Evolutionary conservation across 2,329 filamentous ascomycete species (phyloP).

Genomic region (Diaporthe citriasiana): DNA sequence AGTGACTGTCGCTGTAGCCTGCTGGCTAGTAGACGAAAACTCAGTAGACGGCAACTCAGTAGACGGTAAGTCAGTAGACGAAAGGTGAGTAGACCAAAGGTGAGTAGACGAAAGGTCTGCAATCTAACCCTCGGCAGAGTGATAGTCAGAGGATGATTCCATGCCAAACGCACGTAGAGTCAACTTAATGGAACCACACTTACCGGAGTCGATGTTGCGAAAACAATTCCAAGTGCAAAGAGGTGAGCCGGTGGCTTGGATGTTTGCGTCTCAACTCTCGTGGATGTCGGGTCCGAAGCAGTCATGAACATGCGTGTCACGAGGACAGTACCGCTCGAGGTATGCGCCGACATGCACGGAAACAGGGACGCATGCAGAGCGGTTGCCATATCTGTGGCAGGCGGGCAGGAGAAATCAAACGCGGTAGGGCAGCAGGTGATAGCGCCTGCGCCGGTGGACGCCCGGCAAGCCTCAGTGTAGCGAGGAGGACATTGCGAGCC

Average conservation of each 20-base stretch:
- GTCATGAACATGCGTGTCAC: conserved; percentile 4
- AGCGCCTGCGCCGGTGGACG: not conserved
- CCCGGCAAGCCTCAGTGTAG: not conserved
- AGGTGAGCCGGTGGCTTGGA: not conserved
- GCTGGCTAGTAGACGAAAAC: not conserved
- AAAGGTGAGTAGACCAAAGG: not conserved
- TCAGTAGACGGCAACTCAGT: not conserved
- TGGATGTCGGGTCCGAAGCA: not conserved
- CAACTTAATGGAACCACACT: not conserved
- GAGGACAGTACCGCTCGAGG: not conserved
- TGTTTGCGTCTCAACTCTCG: not conserved
- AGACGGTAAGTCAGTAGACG: not conserved
- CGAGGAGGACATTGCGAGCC: not conserved
- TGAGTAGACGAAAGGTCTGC: not conserved
- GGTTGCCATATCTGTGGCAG: not conserved
- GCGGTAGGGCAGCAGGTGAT: not conserved
- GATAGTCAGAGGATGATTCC: not conserved
- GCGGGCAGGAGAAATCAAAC: not conserved
- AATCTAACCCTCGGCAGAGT: not conserved
- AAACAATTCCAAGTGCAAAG: not conserved
- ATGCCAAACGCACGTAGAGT: not conserved
- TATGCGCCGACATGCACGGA: not conserved
- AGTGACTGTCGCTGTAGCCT: not conserved
- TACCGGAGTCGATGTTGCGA: not conserved
- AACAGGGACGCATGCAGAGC: not conserved